Base-by-base conservation (phyloP, 2,329 filamentous ascomycete species). In the Dothistroma septosporum region DNA sequence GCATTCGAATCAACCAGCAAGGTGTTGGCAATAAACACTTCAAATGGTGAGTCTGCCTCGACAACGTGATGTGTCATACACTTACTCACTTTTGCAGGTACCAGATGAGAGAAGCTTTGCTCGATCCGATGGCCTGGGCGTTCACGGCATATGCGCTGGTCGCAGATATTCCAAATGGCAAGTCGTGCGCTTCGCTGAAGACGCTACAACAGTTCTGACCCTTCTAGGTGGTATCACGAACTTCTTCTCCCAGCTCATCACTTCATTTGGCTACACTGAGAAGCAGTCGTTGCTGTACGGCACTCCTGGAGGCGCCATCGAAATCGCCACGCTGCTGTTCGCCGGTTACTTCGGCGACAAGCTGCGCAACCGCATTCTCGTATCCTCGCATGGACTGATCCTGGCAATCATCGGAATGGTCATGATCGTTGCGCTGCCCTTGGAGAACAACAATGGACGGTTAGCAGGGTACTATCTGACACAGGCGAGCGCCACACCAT, bases 1-100 rank as follows among this genome's bases (percentile, higher is more conserved):
- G 90, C 0, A 84, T 93, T 6, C 81, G 89, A 0, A 80, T 85
- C 22, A 93, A 93, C 67, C 85, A 91, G 71, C 90, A 90, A 61
- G 90, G 90, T 0, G 86, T 89, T 16, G 87, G 87, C 1, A 88
- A 85, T 62, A 64, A 69, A 53, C 70, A 72, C 58, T 72, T 70
- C 66, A 73, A 73, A 37, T 62, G 63, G 64, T 44, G 14, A 44
- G 41, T 37, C 33, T 28, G n/a, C 14, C 5, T 19, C 9, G 8
- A 44, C 16, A n/a, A 44, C 14, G n/a, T 44, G 41, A 4, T 44
- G 19, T 44, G n/a, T 4, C 41, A n/a, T 19, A 7, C n/a, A 4
- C 41, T 44, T 8, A 44, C 41, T 4, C 9, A 44, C 14, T 14
- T 44, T 16, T 44, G 16, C 41, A 44, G 41, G 41, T 69, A 88